Conservation (phyloP, 768 basidiomycete genomes). For the Phylloporus sp. region DNA sequence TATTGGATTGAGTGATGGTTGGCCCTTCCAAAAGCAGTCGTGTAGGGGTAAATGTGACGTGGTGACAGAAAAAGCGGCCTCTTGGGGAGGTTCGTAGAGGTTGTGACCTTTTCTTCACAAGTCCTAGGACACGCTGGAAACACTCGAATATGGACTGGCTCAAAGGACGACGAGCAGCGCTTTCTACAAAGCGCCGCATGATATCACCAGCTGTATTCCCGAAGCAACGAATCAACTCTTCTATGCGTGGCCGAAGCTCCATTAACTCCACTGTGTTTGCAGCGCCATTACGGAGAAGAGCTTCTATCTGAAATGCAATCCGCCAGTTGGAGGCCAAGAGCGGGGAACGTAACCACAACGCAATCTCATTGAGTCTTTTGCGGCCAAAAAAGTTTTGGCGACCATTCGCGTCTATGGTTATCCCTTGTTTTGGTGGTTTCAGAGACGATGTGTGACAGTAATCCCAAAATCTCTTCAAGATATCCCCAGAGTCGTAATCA, state of each 20-base stretch:
- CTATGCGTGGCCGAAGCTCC: conserved; percentile 42
- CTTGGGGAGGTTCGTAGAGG: conserved; percentile 21
- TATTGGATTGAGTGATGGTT: conserved; percentile 70
- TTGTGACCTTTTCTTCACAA: conserved; percentile 20
- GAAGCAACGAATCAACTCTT: conserved; percentile 35
- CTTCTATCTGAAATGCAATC: conserved; percentile 75
- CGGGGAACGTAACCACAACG: conserved; percentile 41
- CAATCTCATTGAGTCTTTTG: conserved; percentile 44
- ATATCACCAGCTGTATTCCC: conserved; percentile 41
- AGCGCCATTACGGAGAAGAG: conserved; percentile 57
- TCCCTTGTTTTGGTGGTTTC: conserved; percentile 32
- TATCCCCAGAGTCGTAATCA: conserved; percentile 32
- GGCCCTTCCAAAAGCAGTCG: conserved; percentile 75
- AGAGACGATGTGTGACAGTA: conserved; percentile 52
- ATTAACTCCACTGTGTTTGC: conserved; percentile 59
- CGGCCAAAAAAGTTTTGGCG: conserved; percentile 48
- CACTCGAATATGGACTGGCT: conserved; percentile 42
- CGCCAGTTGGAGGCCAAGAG: conserved; percentile 44
- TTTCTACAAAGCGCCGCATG: conserved; percentile 52
- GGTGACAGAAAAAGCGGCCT: conserved; percentile 61
- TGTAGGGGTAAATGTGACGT: conserved; percentile 75
- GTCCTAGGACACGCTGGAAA: conserved; percentile 33
- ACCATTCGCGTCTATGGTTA: conserved; percentile 46
- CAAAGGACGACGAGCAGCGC: conserved; percentile 43
- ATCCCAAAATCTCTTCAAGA: conserved; percentile 45